Base-by-base conservation (phyloP, 202 grass and related monocot genomes). In the Bolboschoenoplectus hybrid region DNA sequence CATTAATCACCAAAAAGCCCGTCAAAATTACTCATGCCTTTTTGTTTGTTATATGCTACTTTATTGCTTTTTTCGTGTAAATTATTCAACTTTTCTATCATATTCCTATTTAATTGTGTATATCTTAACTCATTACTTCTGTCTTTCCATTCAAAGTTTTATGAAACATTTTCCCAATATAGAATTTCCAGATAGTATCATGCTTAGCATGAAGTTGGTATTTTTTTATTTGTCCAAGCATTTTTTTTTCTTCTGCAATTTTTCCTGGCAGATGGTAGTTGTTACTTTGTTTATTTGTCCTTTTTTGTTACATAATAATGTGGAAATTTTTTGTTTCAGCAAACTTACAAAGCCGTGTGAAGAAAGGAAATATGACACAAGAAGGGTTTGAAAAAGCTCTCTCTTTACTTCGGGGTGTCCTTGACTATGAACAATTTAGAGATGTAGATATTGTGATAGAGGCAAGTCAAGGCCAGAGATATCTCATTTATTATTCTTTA, bases 361-460 rank as follows among this genome's bases (percentile, higher is more conserved):
- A 79, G 58, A 90, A 92, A 87, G 95, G 95, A 41, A 87, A 88
- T 67, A 79, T 95, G 76, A 90, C 87, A 8, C 32, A 82, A 81
- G 86, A 90, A 6, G 87, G 92, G 73, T 87, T 87, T 81, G 84
- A 91, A 81, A 92, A 81, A 14, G 88, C 91, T 68, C 12, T 98
- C 58, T 93, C 89, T 81, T 87, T 93, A 67, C 82, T 98, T 26
- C 88, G 36, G 7, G 89, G 93, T 88, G 91, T 88, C 87, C 89
- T 94, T 85, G 91, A 95, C 80, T 98, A 98, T 83, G 91, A 93
- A 81, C 81, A 85, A 53, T 95, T 98, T 74, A 92, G 87, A 85
- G 90, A 98, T 77, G 86, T 89, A 35, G 90, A 95, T 84, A 1
- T 94, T 75, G 93, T 91, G 63, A 92, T 98, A 86, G 96, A 98